phyloP scores from a whole-genome alignment of 2,329 filamentous ascomycete genomes.

The Cladophialophora psammophila region DNA sequence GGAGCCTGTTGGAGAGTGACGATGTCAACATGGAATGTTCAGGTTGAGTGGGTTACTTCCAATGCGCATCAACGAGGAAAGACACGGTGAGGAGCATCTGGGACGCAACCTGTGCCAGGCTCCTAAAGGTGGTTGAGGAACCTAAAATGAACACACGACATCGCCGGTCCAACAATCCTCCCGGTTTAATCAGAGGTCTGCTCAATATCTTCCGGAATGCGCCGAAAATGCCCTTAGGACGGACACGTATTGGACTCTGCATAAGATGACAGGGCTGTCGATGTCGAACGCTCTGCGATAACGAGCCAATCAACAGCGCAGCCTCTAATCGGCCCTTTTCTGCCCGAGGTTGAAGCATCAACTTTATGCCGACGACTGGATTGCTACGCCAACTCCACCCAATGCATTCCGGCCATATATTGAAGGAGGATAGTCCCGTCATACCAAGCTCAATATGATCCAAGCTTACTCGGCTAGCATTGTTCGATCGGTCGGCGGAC shows the following conservation, averaged over 20 bases:
- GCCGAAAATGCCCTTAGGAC: neutral
- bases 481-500: neutral
- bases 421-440: neutral
- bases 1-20: slow-evolving; percentile 73
- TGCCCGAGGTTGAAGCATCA: neutral
- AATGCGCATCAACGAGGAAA: neutral
- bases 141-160: neutral
- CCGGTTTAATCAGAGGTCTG: neutral
- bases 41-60: neutral
- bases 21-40: neutral
- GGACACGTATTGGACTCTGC: too few species aligned
- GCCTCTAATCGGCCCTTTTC: slow-evolving; percentile 4
- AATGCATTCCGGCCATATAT: neutral
- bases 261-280: neutral
- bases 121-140: neutral
- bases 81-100: neutral
- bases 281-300: slow-evolving; percentile 16
- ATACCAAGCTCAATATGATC: neutral
- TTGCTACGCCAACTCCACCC: neutral
- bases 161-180: neutral
- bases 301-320: neutral
- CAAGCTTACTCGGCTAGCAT: neutral
- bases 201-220: neutral
- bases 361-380: neutral
- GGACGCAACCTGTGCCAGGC: neutral